Conservation (phyloP, 352 stramenopile genomes). For the Globisporangium iwayamae region DNA sequence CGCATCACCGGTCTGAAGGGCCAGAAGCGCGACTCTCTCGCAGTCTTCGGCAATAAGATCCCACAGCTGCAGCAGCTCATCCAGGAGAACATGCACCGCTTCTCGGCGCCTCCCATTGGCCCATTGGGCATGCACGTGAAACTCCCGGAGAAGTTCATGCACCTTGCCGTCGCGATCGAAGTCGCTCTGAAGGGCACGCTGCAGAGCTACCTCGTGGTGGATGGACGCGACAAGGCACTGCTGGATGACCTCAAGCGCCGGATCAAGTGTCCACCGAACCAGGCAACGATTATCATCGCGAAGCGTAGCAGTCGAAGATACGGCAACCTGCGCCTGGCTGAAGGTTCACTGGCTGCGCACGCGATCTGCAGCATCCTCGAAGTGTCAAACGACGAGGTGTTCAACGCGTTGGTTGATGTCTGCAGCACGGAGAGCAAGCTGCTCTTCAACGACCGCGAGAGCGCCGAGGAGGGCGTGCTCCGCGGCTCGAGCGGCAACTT, state of each 20-base stretch:
- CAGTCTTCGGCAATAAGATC: constrained; percentile 65
- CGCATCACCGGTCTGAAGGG: constrained; percentile 43
- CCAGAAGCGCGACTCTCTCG: constrained; percentile 59
- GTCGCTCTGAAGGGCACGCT: constrained; percentile 68
- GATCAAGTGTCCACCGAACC: constrained; percentile 58
- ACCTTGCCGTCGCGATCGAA: constrained; percentile 71
- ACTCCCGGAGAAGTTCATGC: constrained; percentile 60
- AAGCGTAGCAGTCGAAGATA: constrained; percentile 54
- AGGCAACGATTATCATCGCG: constrained; percentile 81
- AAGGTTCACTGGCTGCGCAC: constrained; percentile 46
- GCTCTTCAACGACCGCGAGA: constrained; percentile 58
- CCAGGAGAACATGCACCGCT: constrained; percentile 60
- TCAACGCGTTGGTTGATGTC: constrained; percentile 78
- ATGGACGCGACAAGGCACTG: constrained; percentile 71
- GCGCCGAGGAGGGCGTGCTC: constrained; percentile 51
- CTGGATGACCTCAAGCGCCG: constrained; percentile 72
- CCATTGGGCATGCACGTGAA: constrained; percentile 72
- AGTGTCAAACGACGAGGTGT: constrained; percentile 71
- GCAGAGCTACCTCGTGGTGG: constrained; percentile 75
- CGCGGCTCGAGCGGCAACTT: constrained; percentile 54
- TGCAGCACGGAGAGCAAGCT: constrained; percentile 76
- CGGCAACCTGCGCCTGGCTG: constrained; percentile 46
- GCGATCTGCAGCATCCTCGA: constrained; percentile 78
- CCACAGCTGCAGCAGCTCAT: constrained; percentile 75
- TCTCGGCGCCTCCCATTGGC: constrained; percentile 63